Evolutionary conservation across 176 grass and related monocot genomes (phyloP), one percentile per base, ranked within the genome.

Genomic region (Elymus sibiricus): DNA sequence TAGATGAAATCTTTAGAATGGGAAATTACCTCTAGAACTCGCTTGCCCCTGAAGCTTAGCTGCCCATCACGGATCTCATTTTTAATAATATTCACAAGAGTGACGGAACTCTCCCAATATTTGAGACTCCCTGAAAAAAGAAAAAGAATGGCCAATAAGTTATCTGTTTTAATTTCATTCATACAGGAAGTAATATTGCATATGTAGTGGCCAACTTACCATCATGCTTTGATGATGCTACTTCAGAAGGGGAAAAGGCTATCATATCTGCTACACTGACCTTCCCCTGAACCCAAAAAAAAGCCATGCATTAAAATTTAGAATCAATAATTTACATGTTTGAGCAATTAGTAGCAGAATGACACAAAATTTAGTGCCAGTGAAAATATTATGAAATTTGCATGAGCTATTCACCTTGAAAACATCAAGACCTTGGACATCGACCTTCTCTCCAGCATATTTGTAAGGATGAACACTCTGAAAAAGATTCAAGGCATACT

Each of bases 371-470:
- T 37, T 85, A 86, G 31, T 47, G 14, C 14, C 35, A 26, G 65
- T 0, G 9, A 71, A 73, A 78, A 63, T 65, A 63, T 7, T 55
- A 81, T 60, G 22, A 7, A 82, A 81, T 67, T 22, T 71, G 32
- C 11, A 64, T 76, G 56, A 28, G 65, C 37, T 64, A 31, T 56
- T 75, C 83, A 98, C 95, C 89, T 98, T 98, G 42, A 98, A 93
- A 89, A 95, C 90, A 56, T 98, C 94, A 82, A 91, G 78, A 70
- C 88, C 93, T 91, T 95, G 96, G 31, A 94, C 88, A 82, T 95
- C 93, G 13, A 98, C 88, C 90, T 95, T 98, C 79, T 98, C 96
- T 68, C 96, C 96, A 82, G 93, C 93, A 88, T 95, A 95, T 80
- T 95, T 98, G 75, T 95, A 93, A 53, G 90, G 91, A 82, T 95